Evolutionary conservation across 2,329 filamentous ascomycete species (phyloP), one percentile per base, ranked within the genome.

Genomic region (Colletotrichum sublineola): DNA sequence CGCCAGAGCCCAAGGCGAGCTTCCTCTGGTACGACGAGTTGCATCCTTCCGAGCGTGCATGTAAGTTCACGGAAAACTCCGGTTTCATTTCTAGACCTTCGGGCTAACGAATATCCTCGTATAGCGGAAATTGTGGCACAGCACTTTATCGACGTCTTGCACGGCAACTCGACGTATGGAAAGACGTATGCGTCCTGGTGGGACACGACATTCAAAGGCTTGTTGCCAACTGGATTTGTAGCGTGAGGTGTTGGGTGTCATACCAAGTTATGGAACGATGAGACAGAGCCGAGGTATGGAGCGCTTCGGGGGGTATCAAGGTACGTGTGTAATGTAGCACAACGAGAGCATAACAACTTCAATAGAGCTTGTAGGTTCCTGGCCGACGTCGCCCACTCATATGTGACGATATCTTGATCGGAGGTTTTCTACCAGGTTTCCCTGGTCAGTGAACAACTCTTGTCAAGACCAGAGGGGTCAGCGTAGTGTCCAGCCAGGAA

Each of bases 11-110:
- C 44, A 80, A 84, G 44, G 88, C 92, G 75, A 90, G 88, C 57
- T 95, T 89, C 78, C 75, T 94, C 79, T 95, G 93, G 92, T 87
- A 86, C 76, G 93, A 96, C 80, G 88, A 91, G 78, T 79, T 95
- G 78, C 93, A 96, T 82, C 92, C 92, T 0, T 91, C 90, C 40
- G 86, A 90, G 80, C 88, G 89, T 80, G 87, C 91, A 9, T 87
- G 89, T 80, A 82, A 87, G 77, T 82, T n/a, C 14, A 48, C 53
- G 14, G 20, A 33, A 15, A 20, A 48, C 20, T 5, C 7, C 6
- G 18, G 33, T 31, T 36, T 52, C 2, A 20, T 42, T 42, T 9
- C 29, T 46, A 15, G 9, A 56, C 48, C 55, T 52, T 61, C 72
- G 40, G 74, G 64, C 50, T 67, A 31, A 68, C 53, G 63, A 75